These are phyloP conservation scores for Fusarium graminum DNA, from an alignment of 2,329 filamentous ascomycete genomes.

Conservation along the genomic window DNA sequence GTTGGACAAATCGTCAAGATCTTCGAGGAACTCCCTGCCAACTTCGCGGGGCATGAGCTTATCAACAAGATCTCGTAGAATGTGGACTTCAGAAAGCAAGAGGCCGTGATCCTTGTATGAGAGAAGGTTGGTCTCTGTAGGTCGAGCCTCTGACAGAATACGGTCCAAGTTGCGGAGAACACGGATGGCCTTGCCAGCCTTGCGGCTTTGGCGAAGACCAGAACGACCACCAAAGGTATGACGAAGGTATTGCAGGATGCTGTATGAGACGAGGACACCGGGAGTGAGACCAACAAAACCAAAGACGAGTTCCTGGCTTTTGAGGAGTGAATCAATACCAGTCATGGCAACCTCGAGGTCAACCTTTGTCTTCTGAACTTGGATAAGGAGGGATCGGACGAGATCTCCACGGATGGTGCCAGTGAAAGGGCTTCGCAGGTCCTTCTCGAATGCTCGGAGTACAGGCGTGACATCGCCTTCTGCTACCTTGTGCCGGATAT, in stretches of 20 bases:
- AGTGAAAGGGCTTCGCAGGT: constrained; percentile 83
- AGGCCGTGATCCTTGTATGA: constrained; percentile 94
- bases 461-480: constrained; percentile 96
- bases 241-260: constrained; percentile 78
- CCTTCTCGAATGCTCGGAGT: constrained; percentile 89
- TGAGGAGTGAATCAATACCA: constrained; percentile 92
- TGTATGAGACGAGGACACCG: constrained; percentile 87
- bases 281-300: constrained; percentile 97
- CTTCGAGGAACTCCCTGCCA: constrained; percentile 87
- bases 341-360: constrained; percentile 96
- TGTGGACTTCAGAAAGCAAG: constrained; percentile 89
- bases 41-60: constrained; percentile 79
- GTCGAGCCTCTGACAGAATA: constrained; percentile 76
- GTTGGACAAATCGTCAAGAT: constrained; percentile 87
- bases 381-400: constrained; percentile 90
- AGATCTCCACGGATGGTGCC: constrained; percentile 89
- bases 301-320: constrained; percentile 97
- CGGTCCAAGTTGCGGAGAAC: constrained; percentile 91
- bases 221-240: constrained; percentile 77
- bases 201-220: constrained; percentile 73
- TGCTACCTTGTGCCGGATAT: constrained; percentile 82
- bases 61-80: constrained; percentile 73
- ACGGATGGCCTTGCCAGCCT: constrained; percentile 78
- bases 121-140: constrained; percentile 79
- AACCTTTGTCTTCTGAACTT: constrained; percentile 99